Evolutionary conservation across 169 alveolate genomes (phyloP), one percentile per base, ranked within the genome.

Genomic region (Plasmodium coatneyi): DNA sequence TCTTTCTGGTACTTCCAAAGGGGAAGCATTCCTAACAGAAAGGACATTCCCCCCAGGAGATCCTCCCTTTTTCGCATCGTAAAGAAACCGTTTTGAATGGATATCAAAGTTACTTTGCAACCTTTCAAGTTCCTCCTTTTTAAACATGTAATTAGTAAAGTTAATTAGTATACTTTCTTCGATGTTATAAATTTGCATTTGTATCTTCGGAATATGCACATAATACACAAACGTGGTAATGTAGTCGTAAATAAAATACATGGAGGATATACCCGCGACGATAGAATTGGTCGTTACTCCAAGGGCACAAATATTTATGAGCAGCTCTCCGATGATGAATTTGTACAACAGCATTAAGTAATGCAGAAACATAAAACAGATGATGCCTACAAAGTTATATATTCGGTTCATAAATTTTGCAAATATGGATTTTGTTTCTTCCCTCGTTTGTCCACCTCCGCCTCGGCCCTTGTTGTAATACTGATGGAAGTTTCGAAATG

Each of bases 231-330:
- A 86, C 9, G 93, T 86, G 28, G 74, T 86, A 43, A 86, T 70
- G 19, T 86, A 86, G 19, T 86, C 93, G 66, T 86, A 86, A 7
- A 86, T 72, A 56, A 86, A 86, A 76, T 86, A 86, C 70, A 86
- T 46, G 30, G 93, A 86, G 1, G 93, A 74, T 19, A 86, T 86
- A n/a, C 93, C 93, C 16, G 93, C 93, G 46, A 86, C 93, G 16
- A 86, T 86, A 22, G 93, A 86, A 86, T 86, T 86, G 5, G 86
- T 86, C 66, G 93, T 86, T 19, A 86, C 93, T 3, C 93, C 93
- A 22, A 86, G 66, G 19, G 93, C 93, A 70, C 93, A 86, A 22
- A 86, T 74, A 46, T 86, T 86, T 52, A 86, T 86, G 46, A 86
- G 46, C 4, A 86, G 80, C 43, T 86, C 93, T 76, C 93, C 70